Percentiles rank a stretch among this genome's conserved stretches.
Conservation (phyloP, 1,284 basidiomycete genomes). For the Phylloporus sp. region DNA sequence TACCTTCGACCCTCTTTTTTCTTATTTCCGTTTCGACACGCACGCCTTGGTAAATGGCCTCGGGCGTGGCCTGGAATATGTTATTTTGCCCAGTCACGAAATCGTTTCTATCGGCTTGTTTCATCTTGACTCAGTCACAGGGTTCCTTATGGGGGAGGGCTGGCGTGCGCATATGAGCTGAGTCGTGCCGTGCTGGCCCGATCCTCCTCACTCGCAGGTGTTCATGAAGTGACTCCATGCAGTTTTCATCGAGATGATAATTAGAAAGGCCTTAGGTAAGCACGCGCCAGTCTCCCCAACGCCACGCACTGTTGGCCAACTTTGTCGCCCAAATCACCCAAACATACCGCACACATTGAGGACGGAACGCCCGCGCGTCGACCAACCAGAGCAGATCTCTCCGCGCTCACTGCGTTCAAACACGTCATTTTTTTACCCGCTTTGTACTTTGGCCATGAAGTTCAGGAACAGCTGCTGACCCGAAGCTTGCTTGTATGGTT, state of each 20-base stretch:
- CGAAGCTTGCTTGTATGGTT: neutral
- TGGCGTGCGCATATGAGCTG: neutral
- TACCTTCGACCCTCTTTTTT: neutral
- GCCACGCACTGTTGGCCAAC: no score
- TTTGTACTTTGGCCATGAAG: constrained; percentile 65
- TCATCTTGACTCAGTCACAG: constrained; percentile 6
- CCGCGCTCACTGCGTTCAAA: constrained; percentile 19
- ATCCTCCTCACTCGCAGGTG: constrained; percentile 5
- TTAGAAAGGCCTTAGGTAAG: no score
- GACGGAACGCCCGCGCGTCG: constrained; percentile 5
- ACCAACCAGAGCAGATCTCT: constrained; percentile 30
- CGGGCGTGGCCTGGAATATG: neutral
- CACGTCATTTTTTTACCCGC: no score
- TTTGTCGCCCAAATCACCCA: no score
- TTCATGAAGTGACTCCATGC: no score
- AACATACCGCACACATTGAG: constrained; percentile 12
- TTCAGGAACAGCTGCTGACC: constrained; percentile 48
- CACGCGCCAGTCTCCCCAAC: no score
- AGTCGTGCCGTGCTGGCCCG: constrained; percentile 6
- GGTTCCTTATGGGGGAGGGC: constrained; percentile 8
- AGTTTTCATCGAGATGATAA: no score
- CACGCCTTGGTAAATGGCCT: neutral
- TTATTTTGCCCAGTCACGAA: constrained; percentile 1
- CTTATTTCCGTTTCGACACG: neutral
- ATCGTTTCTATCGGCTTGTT: constrained; percentile 5